A percentile compares a stretch with the other conserved stretches of the same genome.
Conservation (phyloP, 139 green algal genomes). For the Spirogloea muscicola region DNA sequence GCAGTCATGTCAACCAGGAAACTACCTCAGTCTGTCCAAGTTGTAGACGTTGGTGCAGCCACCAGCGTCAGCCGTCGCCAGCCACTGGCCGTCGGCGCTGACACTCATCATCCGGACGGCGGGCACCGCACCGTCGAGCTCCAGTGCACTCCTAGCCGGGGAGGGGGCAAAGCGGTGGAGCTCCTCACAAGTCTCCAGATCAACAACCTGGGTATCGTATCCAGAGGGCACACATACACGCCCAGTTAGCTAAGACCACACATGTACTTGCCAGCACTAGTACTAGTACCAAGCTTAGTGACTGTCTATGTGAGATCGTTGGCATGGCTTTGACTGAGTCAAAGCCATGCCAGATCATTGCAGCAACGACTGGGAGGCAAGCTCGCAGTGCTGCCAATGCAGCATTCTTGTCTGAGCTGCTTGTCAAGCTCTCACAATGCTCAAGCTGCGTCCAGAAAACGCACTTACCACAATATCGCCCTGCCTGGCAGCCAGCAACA, state of each 20-base stretch:
- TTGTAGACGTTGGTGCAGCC: slow-evolving; percentile 53
- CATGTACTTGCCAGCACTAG: too few relatives aligned
- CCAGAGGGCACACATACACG: too few relatives aligned
- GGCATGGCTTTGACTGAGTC: too few relatives aligned
- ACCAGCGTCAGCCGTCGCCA: slow-evolving; percentile 49
- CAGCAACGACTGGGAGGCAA: too few relatives aligned
- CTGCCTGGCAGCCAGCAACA: not conserved
- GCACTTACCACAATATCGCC: slow-evolving; percentile 43
- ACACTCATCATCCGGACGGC: slow-evolving; percentile 57
- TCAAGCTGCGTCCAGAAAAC: too few relatives aligned
- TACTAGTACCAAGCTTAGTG: too few relatives aligned
- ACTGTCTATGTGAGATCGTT: too few relatives aligned
- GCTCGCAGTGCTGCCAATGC: too few relatives aligned
- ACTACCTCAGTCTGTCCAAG: slow-evolving; percentile 24
- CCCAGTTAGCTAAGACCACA: too few relatives aligned
- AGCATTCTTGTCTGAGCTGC: too few relatives aligned
- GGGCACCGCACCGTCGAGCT: not conserved
- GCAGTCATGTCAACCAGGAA: not conserved
- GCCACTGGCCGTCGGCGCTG: slow-evolving; percentile 44
- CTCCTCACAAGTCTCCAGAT: not conserved
- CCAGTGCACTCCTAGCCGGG: not conserved
- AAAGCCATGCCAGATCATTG: too few relatives aligned
- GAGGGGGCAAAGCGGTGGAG: not conserved
- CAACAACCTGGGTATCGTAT: slow-evolving; percentile 27
- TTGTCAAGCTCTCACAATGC: too few relatives aligned